Conservation (phyloP, 202 grass and related monocot species). For the Digitaria exilis region DNA sequence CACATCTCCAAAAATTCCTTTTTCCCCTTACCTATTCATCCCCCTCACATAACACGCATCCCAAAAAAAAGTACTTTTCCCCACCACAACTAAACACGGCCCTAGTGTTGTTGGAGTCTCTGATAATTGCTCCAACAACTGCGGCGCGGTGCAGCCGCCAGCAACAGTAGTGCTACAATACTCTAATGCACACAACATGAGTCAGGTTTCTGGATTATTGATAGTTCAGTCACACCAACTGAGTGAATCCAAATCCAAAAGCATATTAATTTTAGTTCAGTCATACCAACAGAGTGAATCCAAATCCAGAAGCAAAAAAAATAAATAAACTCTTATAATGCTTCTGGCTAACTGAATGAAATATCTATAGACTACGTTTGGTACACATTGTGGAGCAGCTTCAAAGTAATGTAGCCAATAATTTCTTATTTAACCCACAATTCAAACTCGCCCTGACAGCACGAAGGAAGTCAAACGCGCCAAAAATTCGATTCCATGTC, state of each 20-base stretch:
- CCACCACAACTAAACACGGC: no score
- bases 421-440: no score
- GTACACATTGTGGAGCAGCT: no score
- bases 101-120: conserved; percentile 9
- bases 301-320: no score
- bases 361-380: no score
- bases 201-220: conserved; percentile 5
- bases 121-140: conserved; percentile 3
- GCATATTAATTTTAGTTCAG: conserved; percentile 6
- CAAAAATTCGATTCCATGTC: not conserved
- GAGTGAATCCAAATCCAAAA: not conserved
- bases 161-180: conserved; percentile 8
- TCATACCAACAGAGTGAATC: not conserved
- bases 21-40: no score
- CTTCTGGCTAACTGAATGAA: no score
- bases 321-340: no score
- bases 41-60: no score
- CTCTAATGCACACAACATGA: not conserved
- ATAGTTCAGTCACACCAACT: not conserved
- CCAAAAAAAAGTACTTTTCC: no score
- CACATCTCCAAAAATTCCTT: no score
- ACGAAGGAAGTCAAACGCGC: not conserved
- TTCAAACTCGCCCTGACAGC: not conserved
- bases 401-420: no score
- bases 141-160: conserved; percentile 20